Evolutionary conservation across 805 yeast genomes (phyloP).

Genomic region (Teunomyces pallodes): DNA sequence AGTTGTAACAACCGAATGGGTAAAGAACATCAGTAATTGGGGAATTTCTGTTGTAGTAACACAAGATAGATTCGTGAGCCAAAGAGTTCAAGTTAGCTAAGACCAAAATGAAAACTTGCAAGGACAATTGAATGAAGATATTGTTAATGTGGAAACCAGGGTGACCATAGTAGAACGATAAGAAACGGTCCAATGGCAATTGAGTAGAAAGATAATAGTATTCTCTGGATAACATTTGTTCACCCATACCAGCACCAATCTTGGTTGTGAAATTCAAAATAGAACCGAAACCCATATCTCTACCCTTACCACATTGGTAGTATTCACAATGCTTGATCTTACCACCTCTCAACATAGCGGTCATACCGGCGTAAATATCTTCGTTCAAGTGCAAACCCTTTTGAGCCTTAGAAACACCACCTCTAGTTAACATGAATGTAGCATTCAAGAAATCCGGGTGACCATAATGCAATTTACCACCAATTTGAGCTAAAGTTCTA

Average conservation of each 20-base stretch:
- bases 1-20: constrained; percentile 74
- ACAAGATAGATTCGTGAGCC: constrained; percentile 67
- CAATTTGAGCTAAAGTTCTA: constrained; percentile 78
- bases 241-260: constrained; percentile 94
- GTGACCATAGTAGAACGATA: constrained; percentile 82
- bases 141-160: constrained; percentile 85
- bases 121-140: constrained; percentile 71
- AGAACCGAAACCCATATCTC: constrained; percentile 86
- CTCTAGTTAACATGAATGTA: constrained; percentile 78
- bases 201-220: constrained; percentile 80
- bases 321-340: constrained; percentile 85
- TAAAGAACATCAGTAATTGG: constrained; percentile 65
- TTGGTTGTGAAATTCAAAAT: constrained; percentile 82
- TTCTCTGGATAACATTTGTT: constrained; percentile 81
- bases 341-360: constrained; percentile 79
- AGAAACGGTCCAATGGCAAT: constrained; percentile 74
- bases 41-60: constrained; percentile 61
- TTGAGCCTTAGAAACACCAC: constrained; percentile 86
- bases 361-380: constrained; percentile 89
- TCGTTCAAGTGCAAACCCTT: constrained; percentile 83
- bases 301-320: constrained; percentile 87
- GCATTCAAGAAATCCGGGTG: constrained; percentile 83
- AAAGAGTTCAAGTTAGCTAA: constrained; percentile 69
- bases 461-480: constrained; percentile 85
- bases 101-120: constrained; percentile 69